Evolutionary conservation across 2,329 filamentous ascomycete species (phyloP), one percentile per base, ranked within the genome.

Genomic region (Karstenula rhodostoma): DNA sequence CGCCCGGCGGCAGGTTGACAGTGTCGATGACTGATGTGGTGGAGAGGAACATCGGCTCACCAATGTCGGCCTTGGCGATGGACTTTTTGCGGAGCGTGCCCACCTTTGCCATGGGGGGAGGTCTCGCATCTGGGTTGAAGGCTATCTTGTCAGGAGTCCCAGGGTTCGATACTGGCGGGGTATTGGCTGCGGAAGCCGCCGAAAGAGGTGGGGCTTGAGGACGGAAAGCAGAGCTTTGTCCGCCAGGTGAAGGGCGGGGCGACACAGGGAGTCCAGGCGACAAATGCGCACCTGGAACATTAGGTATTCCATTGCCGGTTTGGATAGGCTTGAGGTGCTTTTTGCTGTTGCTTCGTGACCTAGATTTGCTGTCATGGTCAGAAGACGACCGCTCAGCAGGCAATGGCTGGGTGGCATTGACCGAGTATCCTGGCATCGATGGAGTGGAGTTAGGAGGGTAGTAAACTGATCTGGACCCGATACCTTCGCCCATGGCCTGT

Each of bases 31-130:
- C 84, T 2, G 84, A 87, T 4, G 87, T 89, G 10, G 81, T 80
- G 1, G 82, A 84, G 27, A 85, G 68, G 61, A 86, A 80, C 4
- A 78, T 79, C 0, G 87, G 87, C 67, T 89, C 87, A 2, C 86
- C 88, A 52, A 90, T 90, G 59, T 85, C 83, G 13, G 81, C 78
- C 74, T 90, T 90, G 63, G 84, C 84, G 50, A 89, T 80, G 0
- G 83, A 81, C 67, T 84, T 84, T 78, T 88, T 89, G 40, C 85
- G 82, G 68, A 75, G 56, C 35, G 73, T 64, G 17, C 69, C 72
- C 27, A 68, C 72, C 68, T 61, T 63, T n/a, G 59, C 57, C 37
- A 70, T 57, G 22, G 69, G 71, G 49, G 76, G 76, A 13, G 49
- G 68, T 56, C 61, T 66, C 59, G 56, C 59, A 59, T 70, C 70